These are phyloP conservation scores for Pyrus hybrid DNA, from an alignment of 331 rosid genomes.

Conservation along the genomic window DNA sequence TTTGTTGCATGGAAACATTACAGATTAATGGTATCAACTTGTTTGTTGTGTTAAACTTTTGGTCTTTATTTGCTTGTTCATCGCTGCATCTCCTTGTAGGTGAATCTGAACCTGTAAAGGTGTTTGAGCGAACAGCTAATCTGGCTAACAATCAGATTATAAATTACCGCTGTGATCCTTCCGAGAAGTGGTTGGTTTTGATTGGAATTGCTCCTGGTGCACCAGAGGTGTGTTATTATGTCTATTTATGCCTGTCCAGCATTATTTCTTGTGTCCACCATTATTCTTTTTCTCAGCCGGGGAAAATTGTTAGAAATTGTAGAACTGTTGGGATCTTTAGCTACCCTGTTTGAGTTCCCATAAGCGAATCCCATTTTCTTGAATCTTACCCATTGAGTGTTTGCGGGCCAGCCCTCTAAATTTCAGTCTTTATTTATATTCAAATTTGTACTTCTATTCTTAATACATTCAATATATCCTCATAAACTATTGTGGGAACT, in stretches of 20 bases:
- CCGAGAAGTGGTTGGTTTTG: constrained; percentile 99
- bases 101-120: constrained; percentile 90
- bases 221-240: constrained; percentile 60
- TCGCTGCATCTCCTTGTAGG: constrained; percentile 38
- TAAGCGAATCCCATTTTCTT: too few relatives aligned
- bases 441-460: neutral
- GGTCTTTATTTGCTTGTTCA: constrained; percentile 9
- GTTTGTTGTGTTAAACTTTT: neutral
- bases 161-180: constrained; percentile 90
- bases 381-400: neutral
- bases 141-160: constrained; percentile 90
- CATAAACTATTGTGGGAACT: neutral
- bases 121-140: constrained; percentile 95
- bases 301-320: neutral
- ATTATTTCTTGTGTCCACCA: neutral
- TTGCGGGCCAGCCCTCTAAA: neutral
- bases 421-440: neutral
- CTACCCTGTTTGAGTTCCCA: too few relatives aligned
- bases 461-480: neutral
- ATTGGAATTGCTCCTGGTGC: constrained; percentile 99
- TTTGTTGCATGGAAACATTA: constrained; percentile 2
- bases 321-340: neutral
- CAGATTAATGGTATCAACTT: neutral
- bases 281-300: neutral
- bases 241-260: constrained; percentile 7